A percentile compares a stretch with the other conserved stretches of the same genome.
These are phyloP conservation scores for Agrocybe chaxingu DNA, from an alignment of 768 basidiomycete genomes.

Conservation along the genomic window DNA sequence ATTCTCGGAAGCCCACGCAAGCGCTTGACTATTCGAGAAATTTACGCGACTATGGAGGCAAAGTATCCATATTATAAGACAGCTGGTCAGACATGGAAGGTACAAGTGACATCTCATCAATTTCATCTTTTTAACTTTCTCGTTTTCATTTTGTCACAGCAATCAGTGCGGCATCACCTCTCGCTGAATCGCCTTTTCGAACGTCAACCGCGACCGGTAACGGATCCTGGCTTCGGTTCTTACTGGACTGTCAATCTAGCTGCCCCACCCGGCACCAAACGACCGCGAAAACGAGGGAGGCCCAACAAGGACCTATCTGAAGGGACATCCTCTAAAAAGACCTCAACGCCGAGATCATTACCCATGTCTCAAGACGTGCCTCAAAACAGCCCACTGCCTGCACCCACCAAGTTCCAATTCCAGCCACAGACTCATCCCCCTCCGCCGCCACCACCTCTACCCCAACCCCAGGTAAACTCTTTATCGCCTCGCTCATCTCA, in stretches of 20 bases:
- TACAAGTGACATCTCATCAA: slow-evolving; percentile 24
- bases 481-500: slow-evolving; percentile 9
- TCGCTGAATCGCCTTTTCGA: slow-evolving; percentile 82
- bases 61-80: slow-evolving; percentile 82
- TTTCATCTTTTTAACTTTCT: slow-evolving; percentile 9
- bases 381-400: slow-evolving; percentile 7
- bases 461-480: slow-evolving; percentile 20
- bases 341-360: background rate
- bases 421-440: slow-evolving; percentile 24
- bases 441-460: slow-evolving; percentile 22
- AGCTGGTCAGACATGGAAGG: slow-evolving; percentile 86
- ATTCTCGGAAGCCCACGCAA: slow-evolving; percentile 75
- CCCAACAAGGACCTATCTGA: slow-evolving; percentile 42
- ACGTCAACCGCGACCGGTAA: slow-evolving; percentile 75
- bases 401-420: slow-evolving; percentile 21
- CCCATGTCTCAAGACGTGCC: slow-evolving; percentile 11
- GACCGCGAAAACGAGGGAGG: slow-evolving; percentile 77
- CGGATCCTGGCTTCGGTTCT: slow-evolving; percentile 83
- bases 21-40: slow-evolving; percentile 79
- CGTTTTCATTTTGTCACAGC: slow-evolving; percentile 37
- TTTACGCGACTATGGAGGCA: slow-evolving; percentile 83
- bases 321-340: slow-evolving; percentile 10
- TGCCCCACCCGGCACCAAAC: slow-evolving; percentile 84
- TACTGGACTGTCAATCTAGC: slow-evolving; percentile 88
- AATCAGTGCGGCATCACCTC: slow-evolving; percentile 85